Evolutionary conservation across 116 monocot genomes (phyloP).

Genomic region (Cymodocea nodosa): DNA sequence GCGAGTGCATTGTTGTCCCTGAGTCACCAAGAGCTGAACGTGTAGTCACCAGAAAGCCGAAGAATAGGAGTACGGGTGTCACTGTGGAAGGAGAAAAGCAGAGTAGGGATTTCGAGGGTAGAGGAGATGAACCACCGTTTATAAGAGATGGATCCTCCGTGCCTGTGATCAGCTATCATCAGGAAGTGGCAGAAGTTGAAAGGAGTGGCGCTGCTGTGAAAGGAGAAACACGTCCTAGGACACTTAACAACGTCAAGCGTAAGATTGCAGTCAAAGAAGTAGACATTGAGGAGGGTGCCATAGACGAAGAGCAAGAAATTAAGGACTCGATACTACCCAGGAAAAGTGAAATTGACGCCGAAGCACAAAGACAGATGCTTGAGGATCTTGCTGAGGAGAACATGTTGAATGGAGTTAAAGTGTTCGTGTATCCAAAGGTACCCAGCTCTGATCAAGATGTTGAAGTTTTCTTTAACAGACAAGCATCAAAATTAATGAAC

Average conservation of each 20-base stretch:
- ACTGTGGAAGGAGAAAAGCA: not conserved
- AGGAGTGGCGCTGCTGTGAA: not conserved
- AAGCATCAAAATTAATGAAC: constrained; percentile 38
- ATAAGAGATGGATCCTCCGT: not conserved
- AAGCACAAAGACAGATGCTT: constrained; percentile 23
- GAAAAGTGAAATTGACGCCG: constrained; percentile 25
- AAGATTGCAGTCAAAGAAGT: constrained; percentile 5
- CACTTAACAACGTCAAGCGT: not conserved
- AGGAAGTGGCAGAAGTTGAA: constrained; percentile 9
- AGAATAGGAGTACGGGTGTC: not conserved
- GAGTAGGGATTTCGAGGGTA: not conserved
- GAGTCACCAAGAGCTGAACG: constrained; percentile 7
- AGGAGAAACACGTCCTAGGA: not conserved
- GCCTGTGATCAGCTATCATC: not conserved
- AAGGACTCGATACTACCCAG: constrained; percentile 6
- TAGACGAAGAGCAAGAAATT: not conserved
- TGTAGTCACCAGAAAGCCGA: constrained; percentile 9
- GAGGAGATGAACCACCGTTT: constrained; percentile 1
- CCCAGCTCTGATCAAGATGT: constrained; percentile 34
- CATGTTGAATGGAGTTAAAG: constrained; percentile 29
- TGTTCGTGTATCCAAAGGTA: constrained; percentile 57
- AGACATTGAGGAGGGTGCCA: constrained; percentile 1
- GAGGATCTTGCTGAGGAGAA: constrained; percentile 38
- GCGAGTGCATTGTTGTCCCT: constrained; percentile 11
- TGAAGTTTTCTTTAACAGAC: constrained; percentile 62